A percentile compares a stretch with the other conserved stretches of the same genome.
These are phyloP conservation scores for Bondarzewia mesenterica DNA, from an alignment of 1,284 basidiomycete genomes.

Conservation along the genomic window DNA sequence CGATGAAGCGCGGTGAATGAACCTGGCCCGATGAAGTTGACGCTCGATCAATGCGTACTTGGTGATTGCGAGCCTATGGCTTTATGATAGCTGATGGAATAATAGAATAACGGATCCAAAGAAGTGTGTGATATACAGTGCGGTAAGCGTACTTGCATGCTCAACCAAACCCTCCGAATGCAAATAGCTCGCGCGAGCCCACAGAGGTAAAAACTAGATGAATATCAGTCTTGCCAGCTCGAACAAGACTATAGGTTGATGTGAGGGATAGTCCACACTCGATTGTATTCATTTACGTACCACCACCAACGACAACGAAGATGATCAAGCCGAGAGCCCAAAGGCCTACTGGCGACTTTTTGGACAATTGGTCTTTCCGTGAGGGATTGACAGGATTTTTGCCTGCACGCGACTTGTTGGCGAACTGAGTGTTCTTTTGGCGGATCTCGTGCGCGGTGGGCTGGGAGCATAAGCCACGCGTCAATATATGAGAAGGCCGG, in stretches of 20 bases:
- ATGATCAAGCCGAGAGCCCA: constrained; percentile 63
- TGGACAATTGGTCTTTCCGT: constrained; percentile 58
- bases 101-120: neutral
- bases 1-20: constrained; percentile 19
- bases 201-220: constrained; percentile 35
- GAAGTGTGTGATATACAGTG: constrained; percentile 1
- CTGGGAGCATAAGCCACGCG: constrained; percentile 14
- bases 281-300: constrained; percentile 29
- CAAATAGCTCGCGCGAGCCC: too few species aligned
- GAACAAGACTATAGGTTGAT: constrained; percentile 73
- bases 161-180: too few species aligned
- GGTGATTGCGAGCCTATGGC: too few species aligned
- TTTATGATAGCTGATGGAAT: neutral
- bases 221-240: constrained; percentile 61
- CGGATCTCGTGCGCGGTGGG: constrained; percentile 70
- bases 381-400: constrained; percentile 69
- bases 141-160: neutral
- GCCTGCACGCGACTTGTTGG: constrained; percentile 57
- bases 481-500: neutral
- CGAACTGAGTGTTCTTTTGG: constrained; percentile 71
- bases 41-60: neutral
- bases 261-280: constrained; percentile 2
- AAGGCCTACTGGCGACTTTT: constrained; percentile 61
- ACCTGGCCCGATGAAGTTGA: neutral
- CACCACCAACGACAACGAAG: constrained; percentile 72